Percentiles rank a stretch among this genome's conserved stretches.
Evolutionary conservation across 495 filamentous ascomycete genomes (phyloP).

Genomic region (Lophiostoma macrostomum): DNA sequence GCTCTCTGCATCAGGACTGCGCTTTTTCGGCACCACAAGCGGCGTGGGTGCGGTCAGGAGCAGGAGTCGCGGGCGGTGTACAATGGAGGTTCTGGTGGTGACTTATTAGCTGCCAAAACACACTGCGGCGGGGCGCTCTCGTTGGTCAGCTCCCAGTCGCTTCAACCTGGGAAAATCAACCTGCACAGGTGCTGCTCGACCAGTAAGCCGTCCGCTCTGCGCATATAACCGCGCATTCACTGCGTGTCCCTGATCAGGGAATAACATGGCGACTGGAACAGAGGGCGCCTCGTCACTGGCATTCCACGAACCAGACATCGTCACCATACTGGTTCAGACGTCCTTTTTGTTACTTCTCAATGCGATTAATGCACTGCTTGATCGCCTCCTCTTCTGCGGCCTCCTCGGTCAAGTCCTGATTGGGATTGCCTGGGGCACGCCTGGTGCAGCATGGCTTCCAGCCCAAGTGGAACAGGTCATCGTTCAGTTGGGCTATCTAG

Average conservation of each 20-base stretch:
- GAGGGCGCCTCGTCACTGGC: constrained; percentile 19
- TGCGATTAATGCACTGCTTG: constrained; percentile 53
- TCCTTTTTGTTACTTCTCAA: constrained; percentile 69
- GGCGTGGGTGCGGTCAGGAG: neutral
- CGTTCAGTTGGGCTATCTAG: constrained; percentile 71
- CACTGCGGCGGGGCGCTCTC: constrained; percentile 7
- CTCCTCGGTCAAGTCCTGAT: constrained; percentile 72
- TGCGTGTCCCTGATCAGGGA: constrained; percentile 7
- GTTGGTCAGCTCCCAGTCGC: constrained; percentile 3
- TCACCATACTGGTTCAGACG: constrained; percentile 56
- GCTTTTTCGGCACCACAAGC: neutral
- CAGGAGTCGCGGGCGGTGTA: neutral
- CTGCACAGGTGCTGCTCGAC: too few relatives aligned
- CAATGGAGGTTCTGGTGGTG: constrained; percentile 3
- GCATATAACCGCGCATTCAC: too few relatives aligned
- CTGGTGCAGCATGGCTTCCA: constrained; percentile 54
- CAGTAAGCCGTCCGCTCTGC: too few relatives aligned
- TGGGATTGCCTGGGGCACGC: constrained; percentile 67
- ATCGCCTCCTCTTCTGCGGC: constrained; percentile 65
- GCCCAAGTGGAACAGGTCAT: constrained; percentile 52
- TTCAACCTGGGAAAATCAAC: neutral
- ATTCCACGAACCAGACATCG: constrained; percentile 61
- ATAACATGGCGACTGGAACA: constrained; percentile 2
- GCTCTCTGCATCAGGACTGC: constrained; percentile 15
- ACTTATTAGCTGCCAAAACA: constrained; percentile 24